Conservation (phyloP, 208 protist species). For the Trypanosoma vivax region DNA sequence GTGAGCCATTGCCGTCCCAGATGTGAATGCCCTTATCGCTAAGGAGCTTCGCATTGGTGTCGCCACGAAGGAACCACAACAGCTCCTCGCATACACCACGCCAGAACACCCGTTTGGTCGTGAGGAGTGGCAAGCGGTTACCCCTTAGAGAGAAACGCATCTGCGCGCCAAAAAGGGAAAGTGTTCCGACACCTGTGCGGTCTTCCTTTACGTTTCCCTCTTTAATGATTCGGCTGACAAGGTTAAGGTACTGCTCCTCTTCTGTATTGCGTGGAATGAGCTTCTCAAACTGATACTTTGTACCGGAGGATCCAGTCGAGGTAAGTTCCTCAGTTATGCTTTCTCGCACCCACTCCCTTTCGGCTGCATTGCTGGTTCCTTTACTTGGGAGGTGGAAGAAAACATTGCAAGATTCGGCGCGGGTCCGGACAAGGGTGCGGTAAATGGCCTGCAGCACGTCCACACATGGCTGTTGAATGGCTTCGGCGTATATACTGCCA, state of each 20-base stretch:
- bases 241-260: constrained; percentile 91
- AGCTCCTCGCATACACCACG: constrained; percentile 96
- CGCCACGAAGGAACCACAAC: constrained; percentile 96
- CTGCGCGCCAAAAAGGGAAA: constrained; percentile 93
- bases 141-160: constrained; percentile 96
- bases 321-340: constrained; percentile 19
- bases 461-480: constrained; percentile 52
- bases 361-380: not conserved
- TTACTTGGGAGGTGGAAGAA: constrained; percentile 47
- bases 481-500: constrained; percentile 77
- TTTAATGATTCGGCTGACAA: constrained; percentile 78
- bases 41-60: constrained; percentile 92
- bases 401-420: constrained; percentile 38
- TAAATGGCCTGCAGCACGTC: constrained; percentile 58
- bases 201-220: constrained; percentile 83
- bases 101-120: constrained; percentile 99
- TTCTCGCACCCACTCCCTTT: constrained; percentile 37
- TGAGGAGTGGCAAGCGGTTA: constrained; percentile 93
- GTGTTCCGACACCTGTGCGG: constrained; percentile 94
- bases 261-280: constrained; percentile 79
- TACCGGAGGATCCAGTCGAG: constrained; percentile 19
- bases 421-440: constrained; percentile 50
- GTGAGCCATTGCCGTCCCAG: constrained; percentile 97
- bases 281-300: constrained; percentile 63
- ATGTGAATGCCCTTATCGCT: constrained; percentile 93